Percentiles rank a stretch among this genome's conserved stretches.
Conservation (phyloP, 257 asterid species). For the Plantago elongata region DNA sequence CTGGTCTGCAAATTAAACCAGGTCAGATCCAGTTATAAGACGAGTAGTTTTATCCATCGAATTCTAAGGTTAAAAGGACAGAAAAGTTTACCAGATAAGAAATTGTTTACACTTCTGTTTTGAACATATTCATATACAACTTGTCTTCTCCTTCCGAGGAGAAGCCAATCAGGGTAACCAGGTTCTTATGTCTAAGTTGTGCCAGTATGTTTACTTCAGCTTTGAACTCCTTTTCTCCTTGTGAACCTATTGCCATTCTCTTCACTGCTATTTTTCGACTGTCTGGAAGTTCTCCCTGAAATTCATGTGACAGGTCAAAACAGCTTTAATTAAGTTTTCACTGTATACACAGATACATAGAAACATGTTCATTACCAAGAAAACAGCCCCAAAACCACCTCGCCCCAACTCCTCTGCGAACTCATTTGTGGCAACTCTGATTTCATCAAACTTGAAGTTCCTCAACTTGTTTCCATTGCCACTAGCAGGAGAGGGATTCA, state of each 20-base stretch:
- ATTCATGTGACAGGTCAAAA: background rate
- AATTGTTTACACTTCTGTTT: background rate
- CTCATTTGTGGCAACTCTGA: background rate
- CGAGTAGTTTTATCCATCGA: too few species aligned
- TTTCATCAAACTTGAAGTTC: background rate
- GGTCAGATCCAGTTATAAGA: too few species aligned
- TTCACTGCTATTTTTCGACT: background rate
- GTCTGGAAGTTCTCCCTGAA: constrained; percentile 1
- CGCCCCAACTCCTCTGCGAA: constrained; percentile 6
- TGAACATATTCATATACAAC: background rate
- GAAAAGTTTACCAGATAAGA: background rate
- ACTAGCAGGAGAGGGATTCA: background rate
- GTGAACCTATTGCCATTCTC: background rate
- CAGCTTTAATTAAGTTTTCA: background rate
- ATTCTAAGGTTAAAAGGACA: too few species aligned
- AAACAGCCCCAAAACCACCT: constrained; percentile 9
- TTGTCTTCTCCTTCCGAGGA: background rate
- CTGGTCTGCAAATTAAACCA: background rate
- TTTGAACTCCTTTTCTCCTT: background rate
- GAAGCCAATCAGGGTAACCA: background rate
- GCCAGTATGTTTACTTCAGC: background rate
- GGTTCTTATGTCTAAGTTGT: background rate
- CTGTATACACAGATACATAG: background rate
- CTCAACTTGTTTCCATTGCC: background rate
- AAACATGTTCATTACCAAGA: background rate